Evolutionary conservation across 495 filamentous ascomycete species (phyloP).

Genomic region (Bacidia gigantensis): DNA sequence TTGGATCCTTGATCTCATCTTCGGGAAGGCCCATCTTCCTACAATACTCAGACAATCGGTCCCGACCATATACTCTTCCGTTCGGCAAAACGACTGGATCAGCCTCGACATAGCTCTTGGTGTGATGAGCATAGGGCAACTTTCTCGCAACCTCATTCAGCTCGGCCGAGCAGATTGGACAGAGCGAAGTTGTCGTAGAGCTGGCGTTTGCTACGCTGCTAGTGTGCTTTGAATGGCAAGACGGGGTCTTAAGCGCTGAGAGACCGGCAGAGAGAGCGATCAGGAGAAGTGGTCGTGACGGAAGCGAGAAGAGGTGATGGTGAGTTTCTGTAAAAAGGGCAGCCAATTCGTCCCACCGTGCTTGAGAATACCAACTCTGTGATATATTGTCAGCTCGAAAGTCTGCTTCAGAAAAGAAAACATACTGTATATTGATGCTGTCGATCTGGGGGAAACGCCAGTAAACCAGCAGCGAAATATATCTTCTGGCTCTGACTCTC

Average conservation of each 20-base stretch:
- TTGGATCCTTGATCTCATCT: slow-evolving; percentile 68
- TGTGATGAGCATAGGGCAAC: slow-evolving; percentile 88
- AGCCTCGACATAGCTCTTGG: slow-evolving; percentile 77
- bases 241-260: slow-evolving; percentile 88
- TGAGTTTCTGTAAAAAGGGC: slow-evolving; percentile 73
- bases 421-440: slow-evolving; percentile 50
- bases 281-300: slow-evolving; percentile 71
- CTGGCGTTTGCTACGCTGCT: slow-evolving; percentile 44
- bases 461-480: slow-evolving; percentile 59
- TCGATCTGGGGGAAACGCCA: slow-evolving; percentile 57
- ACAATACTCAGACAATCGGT: slow-evolving; percentile 60
- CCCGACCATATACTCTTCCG: slow-evolving; percentile 67
- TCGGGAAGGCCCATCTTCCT: slow-evolving; percentile 51
- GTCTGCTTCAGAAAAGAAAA: neutral
- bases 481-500: slow-evolving; percentile 57
- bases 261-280: slow-evolving; percentile 83
- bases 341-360: slow-evolving; percentile 66
- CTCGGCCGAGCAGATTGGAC: slow-evolving; percentile 90
- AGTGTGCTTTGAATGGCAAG: slow-evolving; percentile 64
- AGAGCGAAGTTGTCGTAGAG: slow-evolving; percentile 52
- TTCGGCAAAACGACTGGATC: slow-evolving; percentile 83
- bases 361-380: slow-evolving; percentile 56
- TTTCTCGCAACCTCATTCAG: slow-evolving; percentile 78
- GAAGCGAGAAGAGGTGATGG: slow-evolving; percentile 75
- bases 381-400: neutral